Conservation (phyloP, 331 rosid genomes). For the Spiraea crenata region DNA sequence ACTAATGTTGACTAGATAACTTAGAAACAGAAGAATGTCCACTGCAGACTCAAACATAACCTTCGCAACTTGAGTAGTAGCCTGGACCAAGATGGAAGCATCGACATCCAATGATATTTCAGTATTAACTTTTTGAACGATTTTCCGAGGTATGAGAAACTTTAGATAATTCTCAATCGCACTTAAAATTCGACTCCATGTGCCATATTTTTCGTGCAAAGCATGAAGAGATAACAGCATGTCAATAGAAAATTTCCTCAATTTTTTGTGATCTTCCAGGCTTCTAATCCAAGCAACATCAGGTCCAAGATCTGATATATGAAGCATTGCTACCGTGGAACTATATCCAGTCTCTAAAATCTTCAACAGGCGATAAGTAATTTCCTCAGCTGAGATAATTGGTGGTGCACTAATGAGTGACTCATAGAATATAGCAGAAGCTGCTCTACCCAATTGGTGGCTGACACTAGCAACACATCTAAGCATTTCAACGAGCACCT, state of each 20-base stretch:
- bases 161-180: constrained; percentile 66
- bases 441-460: constrained; percentile 79
- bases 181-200: constrained; percentile 69
- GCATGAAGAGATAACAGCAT: constrained; percentile 81
- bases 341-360: constrained; percentile 71
- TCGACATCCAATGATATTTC: constrained; percentile 52
- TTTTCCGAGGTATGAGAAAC: constrained; percentile 76
- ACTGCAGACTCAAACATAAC: constrained; percentile 85
- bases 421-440: constrained; percentile 75
- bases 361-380: constrained; percentile 56
- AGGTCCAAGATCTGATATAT: constrained; percentile 43
- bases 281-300: constrained; percentile 51
- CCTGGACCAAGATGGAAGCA: constrained; percentile 69
- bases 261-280: constrained; percentile 55
- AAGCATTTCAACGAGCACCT: constrained; percentile 58
- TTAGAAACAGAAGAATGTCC: constrained; percentile 76
- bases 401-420: constrained; percentile 53
- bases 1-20: constrained; percentile 72
- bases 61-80: constrained; percentile 81
- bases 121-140: constrained; percentile 37
- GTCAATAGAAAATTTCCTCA: constrained; percentile 74
- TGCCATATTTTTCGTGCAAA: constrained; percentile 57
- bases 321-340: constrained; percentile 40
- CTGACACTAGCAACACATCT: constrained; percentile 61
- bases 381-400: constrained; percentile 61